These are phyloP conservation scores for Penicillium nucicola DNA, from an alignment of 495 filamentous ascomycete genomes.

Conservation along the genomic window DNA sequence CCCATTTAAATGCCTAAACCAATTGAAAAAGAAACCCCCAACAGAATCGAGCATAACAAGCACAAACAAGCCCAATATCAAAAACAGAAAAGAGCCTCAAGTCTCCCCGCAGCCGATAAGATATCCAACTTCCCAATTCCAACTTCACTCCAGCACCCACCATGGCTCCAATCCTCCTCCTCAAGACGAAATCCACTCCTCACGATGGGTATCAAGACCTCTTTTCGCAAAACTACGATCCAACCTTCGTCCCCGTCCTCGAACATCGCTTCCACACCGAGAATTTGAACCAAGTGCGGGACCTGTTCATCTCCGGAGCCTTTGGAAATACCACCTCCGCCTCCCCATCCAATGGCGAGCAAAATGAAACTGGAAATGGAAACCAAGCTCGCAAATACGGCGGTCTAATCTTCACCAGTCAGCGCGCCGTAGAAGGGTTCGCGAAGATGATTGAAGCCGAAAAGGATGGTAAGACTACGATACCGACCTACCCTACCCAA, in stretches of 20 bases:
- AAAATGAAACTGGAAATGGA: neutral
- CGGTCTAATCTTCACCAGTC: constrained; percentile 89
- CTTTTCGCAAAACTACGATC: constrained; percentile 53
- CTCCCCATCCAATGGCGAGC: neutral
- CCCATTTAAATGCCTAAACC: too few relatives aligned
- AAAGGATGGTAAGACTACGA: constrained; percentile 27
- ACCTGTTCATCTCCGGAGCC: constrained; percentile 34
- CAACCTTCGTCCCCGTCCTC: constrained; percentile 80
- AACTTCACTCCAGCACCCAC: neutral
- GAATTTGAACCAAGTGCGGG: constrained; percentile 44
- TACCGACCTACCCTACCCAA: neutral
- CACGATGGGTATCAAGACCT: constrained; percentile 75
- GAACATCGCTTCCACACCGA: constrained; percentile 60
- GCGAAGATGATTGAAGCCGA: constrained; percentile 55
- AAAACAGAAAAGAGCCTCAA: too few relatives aligned
- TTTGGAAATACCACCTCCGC: constrained; percentile 6
- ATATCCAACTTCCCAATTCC: constrained; percentile 4
- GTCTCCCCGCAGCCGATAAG: constrained; percentile 12
- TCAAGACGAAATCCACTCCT: constrained; percentile 82
- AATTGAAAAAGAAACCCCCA: too few relatives aligned
- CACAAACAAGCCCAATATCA: too few relatives aligned
- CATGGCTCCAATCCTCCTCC: constrained; percentile 58
- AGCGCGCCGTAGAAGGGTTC: constrained; percentile 89
- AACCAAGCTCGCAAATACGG: constrained; percentile 54
- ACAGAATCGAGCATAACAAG: too few relatives aligned